Evolutionary conservation across 306 rosid genomes (phyloP).

Genomic region (Alnus rubra): DNA sequence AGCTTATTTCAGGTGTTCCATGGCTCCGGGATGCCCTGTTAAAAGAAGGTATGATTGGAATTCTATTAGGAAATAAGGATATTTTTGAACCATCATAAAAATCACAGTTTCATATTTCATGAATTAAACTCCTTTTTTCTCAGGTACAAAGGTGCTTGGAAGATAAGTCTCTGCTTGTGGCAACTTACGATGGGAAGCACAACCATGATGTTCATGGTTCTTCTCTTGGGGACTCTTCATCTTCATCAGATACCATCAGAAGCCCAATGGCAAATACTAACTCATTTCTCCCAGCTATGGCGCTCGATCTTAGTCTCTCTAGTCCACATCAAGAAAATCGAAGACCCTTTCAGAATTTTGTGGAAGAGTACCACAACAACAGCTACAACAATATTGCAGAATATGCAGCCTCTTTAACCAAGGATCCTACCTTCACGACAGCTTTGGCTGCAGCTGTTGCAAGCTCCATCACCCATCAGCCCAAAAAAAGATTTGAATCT

Average conservation of each 20-base stretch:
- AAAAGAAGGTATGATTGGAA: slow-evolving; percentile 60
- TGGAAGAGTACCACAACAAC: slow-evolving; percentile 2
- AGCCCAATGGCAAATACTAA: slow-evolving; percentile 10
- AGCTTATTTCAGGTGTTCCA: slow-evolving; percentile 77
- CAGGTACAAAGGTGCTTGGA: slow-evolving; percentile 69
- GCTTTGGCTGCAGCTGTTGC: slow-evolving; percentile 72
- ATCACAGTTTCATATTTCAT: too few relatives aligned
- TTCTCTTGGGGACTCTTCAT: slow-evolving; percentile 30
- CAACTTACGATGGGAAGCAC: slow-evolving; percentile 77
- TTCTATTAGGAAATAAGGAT: neutral
- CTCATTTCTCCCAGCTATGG: slow-evolving; percentile 14
- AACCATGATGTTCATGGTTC: slow-evolving; percentile 42
- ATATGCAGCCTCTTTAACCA: slow-evolving; percentile 45
- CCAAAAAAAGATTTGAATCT: slow-evolving; percentile 32
- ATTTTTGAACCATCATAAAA: neutral
- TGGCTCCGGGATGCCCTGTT: slow-evolving; percentile 70
- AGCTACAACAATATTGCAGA: slow-evolving; percentile 41
- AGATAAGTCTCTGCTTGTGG: slow-evolving; percentile 56
- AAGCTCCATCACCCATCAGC: slow-evolving; percentile 38
- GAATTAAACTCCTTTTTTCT: neutral
- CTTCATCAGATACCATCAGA: slow-evolving; percentile 15
- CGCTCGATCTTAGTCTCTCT: slow-evolving; percentile 38
- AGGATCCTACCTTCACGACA: slow-evolving; percentile 49
- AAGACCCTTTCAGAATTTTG: slow-evolving; percentile 23
- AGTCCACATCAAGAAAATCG: slow-evolving; percentile 25